Evolutionary conservation across 1,284 basidiomycete species (phyloP), one percentile per base, ranked within the genome.

Genomic region (Microbotryum lychnidis-dioicae): DNA sequence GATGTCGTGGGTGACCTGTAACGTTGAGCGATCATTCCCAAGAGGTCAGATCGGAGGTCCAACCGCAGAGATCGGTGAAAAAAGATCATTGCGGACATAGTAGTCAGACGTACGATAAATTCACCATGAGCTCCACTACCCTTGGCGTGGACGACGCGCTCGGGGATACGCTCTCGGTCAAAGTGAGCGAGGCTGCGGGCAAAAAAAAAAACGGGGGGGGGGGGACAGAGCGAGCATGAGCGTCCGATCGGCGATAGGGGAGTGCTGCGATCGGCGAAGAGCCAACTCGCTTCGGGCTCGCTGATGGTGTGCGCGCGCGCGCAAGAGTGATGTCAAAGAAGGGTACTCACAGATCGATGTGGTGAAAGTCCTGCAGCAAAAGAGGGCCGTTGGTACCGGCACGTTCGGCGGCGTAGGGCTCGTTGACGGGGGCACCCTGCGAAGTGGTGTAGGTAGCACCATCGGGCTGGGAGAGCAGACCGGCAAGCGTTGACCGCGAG

Each of bases 81-180:
- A 31, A 12, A 20, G 16, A 29, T 12, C 12, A 12, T 23, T n/a
- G 20, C 27, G 29, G 18, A 37, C 6, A 33, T 33, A 3, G 33
- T 54, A n/a, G 69, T 71, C 16, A 37, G 20, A 52, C 51, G 16
- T 33, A 57, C 56, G 1, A 86, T 82, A 75, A 91, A 94, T 78
- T 84, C 83, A n/a, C 92, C 92, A 73, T 94, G 90, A 31, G 91
- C 92, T 68, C 90, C 92, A 59, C 86, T 85, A 65, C 85, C 89
- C 75, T 88, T 89, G 63, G 88, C 87, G 73, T 89, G 89, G 60
- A 90, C 89, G 58, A 92, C 87, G 76, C 91, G 89, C 81, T 94
- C 93, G 23, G 92, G 92, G 73, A 97, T 93, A 76, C 92, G 86
- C 79, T 96, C 91, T 60, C 89, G 84, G 77, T 89, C 88, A 73